A percentile compares a stretch with the other conserved stretches of the same genome.
phyloP scores from a whole-genome alignment of 805 yeast genomes.

The Candida tallmaniae region DNA sequence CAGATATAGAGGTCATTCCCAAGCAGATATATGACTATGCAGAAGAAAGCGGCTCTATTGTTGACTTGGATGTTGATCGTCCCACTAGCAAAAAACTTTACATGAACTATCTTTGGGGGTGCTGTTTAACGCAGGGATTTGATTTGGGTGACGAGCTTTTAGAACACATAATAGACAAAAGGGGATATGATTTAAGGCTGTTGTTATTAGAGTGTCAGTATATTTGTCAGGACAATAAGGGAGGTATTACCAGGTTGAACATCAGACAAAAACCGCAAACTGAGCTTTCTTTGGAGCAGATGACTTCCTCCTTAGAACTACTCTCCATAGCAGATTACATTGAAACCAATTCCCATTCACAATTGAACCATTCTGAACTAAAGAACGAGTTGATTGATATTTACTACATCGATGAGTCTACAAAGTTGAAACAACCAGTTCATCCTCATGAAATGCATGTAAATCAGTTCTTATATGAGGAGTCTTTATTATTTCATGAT shows the following conservation, averaged over 20 bases:
- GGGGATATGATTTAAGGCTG: slow-evolving; percentile 41
- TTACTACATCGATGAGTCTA: slow-evolving; percentile 28
- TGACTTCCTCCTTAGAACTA: slow-evolving; percentile 16
- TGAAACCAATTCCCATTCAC: slow-evolving; percentile 20
- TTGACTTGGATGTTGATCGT: slow-evolving; percentile 7
- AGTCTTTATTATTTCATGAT: neutral
- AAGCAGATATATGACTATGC: slow-evolving; percentile 42
- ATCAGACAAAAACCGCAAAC: neutral
- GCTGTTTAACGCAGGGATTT: slow-evolving; percentile 32
- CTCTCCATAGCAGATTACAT: slow-evolving; percentile 28
- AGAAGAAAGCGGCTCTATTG: slow-evolving; percentile 34
- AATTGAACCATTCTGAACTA: slow-evolving; percentile 19
- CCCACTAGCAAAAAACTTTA: slow-evolving; percentile 12
- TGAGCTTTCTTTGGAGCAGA: slow-evolving; percentile 1
- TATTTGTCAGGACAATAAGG: slow-evolving; percentile 18
- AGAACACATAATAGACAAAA: slow-evolving; percentile 14
- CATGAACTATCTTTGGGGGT: slow-evolving; percentile 38
- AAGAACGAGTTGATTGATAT: slow-evolving; percentile 35
- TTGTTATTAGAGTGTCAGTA: slow-evolving; percentile 44
- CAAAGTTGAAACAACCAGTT: slow-evolving; percentile 20
- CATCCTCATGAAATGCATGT: slow-evolving; percentile 31
- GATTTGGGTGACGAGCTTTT: slow-evolving; percentile 28
- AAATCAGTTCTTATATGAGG: slow-evolving; percentile 1
- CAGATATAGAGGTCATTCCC: slow-evolving; percentile 47
- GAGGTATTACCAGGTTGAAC: neutral